Evolutionary conservation across 345 rosid species (phyloP).

Genomic region (Eucalyptus grandis): DNA sequence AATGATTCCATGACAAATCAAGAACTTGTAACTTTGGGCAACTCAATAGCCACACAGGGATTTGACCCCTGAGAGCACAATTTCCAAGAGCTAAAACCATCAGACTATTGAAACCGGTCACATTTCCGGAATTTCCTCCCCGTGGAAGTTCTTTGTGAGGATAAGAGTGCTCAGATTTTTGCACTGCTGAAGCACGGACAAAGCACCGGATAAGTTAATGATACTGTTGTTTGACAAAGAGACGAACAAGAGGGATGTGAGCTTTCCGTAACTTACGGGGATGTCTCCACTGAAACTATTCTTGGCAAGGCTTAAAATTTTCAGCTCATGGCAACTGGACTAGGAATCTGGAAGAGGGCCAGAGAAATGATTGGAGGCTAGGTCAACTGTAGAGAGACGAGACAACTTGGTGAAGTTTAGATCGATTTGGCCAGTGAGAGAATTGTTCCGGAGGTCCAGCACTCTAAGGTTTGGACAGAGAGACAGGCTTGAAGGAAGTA

Average conservation of each 20-base stretch:
- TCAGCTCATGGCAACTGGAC: conserved; percentile 49
- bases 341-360: conserved; percentile 73
- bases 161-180: conserved; percentile 74
- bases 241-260: conserved; percentile 48
- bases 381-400: conserved; percentile 49
- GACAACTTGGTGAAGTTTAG: conserved; percentile 59
- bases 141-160: conserved; percentile 63
- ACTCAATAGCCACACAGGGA: conserved; percentile 62
- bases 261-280: conserved; percentile 43
- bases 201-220: conserved; percentile 34
- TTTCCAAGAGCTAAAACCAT: conserved; percentile 62
- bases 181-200: conserved; percentile 60
- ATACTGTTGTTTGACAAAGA: conserved; percentile 84
- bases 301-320: conserved; percentile 72
- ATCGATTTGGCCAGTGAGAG: conserved; percentile 50
- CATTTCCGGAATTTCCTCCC: conserved; percentile 59
- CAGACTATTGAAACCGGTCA: conserved; percentile 49
- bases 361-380: conserved; percentile 59
- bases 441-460: conserved; percentile 81
- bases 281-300: conserved; percentile 50
- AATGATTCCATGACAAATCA: conserved; percentile 87
- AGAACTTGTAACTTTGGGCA: conserved; percentile 76
- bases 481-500: conserved; percentile 53
- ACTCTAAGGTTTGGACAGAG: conserved; percentile 51
- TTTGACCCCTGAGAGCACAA: conserved; percentile 70